phyloP scores from a whole-genome alignment of 164 flowering plant species.

The Platanus orientalis region DNA sequence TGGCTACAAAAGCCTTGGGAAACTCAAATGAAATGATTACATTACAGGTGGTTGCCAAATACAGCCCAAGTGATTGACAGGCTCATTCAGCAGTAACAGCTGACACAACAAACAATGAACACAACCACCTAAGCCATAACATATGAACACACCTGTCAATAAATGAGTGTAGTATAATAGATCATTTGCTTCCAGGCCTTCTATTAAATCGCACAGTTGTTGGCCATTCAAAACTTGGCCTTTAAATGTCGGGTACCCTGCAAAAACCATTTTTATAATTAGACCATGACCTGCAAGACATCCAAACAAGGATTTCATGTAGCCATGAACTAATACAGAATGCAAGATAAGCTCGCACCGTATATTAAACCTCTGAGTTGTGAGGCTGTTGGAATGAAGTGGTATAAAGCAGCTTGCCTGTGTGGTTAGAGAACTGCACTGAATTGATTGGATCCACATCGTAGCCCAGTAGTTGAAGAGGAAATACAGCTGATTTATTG shows the following conservation, averaged over 20 bases:
- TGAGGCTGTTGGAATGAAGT: constrained; percentile 40
- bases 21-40: no score
- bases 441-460: constrained; percentile 99
- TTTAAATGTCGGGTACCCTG: constrained; percentile 95
- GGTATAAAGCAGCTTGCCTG: constrained; percentile 84
- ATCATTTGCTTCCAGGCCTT: constrained; percentile 89
- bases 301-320: constrained; percentile 22
- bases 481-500: constrained; percentile 97
- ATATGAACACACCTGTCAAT: constrained; percentile 64
- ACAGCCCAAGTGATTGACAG: no score
- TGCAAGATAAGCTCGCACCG: constrained; percentile 40
- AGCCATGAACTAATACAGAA: constrained; percentile 33
- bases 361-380: constrained; percentile 37
- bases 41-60: no score
- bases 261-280: constrained; percentile 21
- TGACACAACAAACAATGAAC: background rate
- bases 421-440: constrained; percentile 99
- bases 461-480: constrained; percentile 90
- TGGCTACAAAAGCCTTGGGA: no score
- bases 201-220: constrained; percentile 85
- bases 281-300: constrained; percentile 19
- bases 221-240: constrained; percentile 96
- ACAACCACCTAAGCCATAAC: no score
- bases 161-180: constrained; percentile 86
- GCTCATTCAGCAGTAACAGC: no score